These are phyloP conservation scores for Reutealis trisperma DNA, from an alignment of 345 rosid genomes.

Conservation along the genomic window DNA sequence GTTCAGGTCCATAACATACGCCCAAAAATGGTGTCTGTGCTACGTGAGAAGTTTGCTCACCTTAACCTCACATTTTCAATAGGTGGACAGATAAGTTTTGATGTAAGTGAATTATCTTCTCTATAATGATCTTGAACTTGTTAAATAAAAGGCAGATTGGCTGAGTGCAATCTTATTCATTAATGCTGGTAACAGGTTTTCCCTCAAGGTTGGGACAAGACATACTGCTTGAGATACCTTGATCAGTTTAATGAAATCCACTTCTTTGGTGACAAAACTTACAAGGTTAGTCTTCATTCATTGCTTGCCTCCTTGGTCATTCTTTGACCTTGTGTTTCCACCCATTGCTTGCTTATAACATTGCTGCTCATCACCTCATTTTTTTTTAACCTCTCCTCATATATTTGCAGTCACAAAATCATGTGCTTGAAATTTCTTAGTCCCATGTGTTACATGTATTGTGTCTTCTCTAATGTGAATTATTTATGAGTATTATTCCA, in stretches of 20 bases:
- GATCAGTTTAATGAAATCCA: slow-evolving; percentile 78
- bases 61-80: slow-evolving; percentile 92
- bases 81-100: slow-evolving; percentile 98
- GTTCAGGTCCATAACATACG: slow-evolving; percentile 85
- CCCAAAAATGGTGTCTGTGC: slow-evolving; percentile 74
- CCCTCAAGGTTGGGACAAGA: slow-evolving; percentile 98
- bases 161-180: not conserved
- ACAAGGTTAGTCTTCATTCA: slow-evolving; percentile 55
- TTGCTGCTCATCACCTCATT: not conserved
- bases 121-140: slow-evolving; percentile 13
- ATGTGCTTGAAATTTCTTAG: no score
- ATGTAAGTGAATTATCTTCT: slow-evolving; percentile 50
- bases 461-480: no score
- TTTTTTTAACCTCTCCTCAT: no score
- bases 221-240: slow-evolving; percentile 90
- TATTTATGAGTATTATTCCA: no score
- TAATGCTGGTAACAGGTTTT: slow-evolving; percentile 60
- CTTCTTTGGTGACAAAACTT: slow-evolving; percentile 99
- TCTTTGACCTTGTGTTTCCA: not conserved
- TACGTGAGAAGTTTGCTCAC: slow-evolving; percentile 88
- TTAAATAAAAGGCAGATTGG: not conserved
- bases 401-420: no score
- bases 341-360: not conserved
- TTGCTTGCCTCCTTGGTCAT: not conserved
- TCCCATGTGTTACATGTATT: no score